These are phyloP conservation scores for Aspergillus melleus DNA, from an alignment of 2,329 filamentous ascomycete species.

Conservation along the genomic window DNA sequence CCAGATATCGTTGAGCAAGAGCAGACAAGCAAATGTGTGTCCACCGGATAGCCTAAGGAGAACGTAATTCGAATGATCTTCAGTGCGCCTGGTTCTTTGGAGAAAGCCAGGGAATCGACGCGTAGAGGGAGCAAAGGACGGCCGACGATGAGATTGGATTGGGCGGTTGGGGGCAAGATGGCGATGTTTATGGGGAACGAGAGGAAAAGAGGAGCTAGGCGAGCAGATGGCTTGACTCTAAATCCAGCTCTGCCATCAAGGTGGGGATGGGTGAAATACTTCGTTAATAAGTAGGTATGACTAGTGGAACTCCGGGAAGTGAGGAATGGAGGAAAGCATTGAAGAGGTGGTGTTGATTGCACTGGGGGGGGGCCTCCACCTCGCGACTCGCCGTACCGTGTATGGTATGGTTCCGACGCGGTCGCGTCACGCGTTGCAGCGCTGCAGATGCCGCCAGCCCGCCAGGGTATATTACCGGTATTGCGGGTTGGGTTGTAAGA, in stretches of 20 bases:
- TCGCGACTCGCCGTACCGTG: constrained; percentile 2
- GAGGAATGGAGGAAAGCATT: constrained; percentile 19
- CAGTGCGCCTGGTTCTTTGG: neutral
- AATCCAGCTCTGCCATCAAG: constrained; percentile 19
- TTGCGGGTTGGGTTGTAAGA: constrained; percentile 1
- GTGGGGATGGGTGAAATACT: constrained; percentile 22
- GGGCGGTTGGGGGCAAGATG: constrained; percentile 4
- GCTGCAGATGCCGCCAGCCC: too few species aligned
- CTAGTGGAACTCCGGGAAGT: constrained; percentile 13
- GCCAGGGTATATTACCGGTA: constrained; percentile 13
- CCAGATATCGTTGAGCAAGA: neutral
- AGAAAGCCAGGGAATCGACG: constrained; percentile 7
- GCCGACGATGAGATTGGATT: neutral
- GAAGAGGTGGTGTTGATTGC: constrained; percentile 20
- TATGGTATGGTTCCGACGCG: constrained; percentile 31
- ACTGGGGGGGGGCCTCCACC: neutral
- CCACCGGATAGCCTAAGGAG: neutral
- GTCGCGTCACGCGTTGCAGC: constrained; percentile 29
- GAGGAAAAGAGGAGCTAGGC: constrained; percentile 4
- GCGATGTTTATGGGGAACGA: neutral
- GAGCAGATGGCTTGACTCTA: constrained; percentile 19
- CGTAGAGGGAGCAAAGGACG: neutral
- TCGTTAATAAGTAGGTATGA: constrained; percentile 18
- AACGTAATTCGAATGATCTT: neutral
- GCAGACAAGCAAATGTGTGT: neutral